These are phyloP conservation scores for Trichosanthes truncata DNA, from an alignment of 306 rosid genomes.

Conservation along the genomic window DNA sequence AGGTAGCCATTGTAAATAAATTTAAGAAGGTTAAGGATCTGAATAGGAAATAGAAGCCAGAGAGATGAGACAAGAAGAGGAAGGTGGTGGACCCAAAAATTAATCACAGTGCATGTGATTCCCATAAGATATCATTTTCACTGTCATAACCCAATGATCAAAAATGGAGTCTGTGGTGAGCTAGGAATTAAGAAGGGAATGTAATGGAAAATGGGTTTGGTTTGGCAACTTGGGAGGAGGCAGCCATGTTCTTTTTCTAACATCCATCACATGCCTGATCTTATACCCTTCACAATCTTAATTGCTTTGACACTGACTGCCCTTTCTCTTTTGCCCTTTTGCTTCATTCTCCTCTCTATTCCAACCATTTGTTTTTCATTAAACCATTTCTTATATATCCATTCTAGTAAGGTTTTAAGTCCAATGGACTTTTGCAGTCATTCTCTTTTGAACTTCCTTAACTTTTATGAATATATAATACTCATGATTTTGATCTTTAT, in stretches of 20 bases:
- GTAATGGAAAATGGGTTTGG: not conserved
- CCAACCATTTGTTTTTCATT: not conserved
- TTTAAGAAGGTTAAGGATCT: not conserved
- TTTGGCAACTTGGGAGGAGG: not conserved
- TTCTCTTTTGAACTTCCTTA: too few species aligned
- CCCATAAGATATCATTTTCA: conserved; percentile 5
- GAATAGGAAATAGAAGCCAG: not conserved
- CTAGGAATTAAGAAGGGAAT: not conserved
- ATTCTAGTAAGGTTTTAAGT: not conserved
- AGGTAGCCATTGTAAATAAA: not conserved
- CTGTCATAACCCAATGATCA: not conserved
- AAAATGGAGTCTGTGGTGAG: not conserved
- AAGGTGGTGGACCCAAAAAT: not conserved
- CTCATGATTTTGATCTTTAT: too few species aligned
- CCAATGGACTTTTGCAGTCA: not conserved
- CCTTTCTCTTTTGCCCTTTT: not conserved
- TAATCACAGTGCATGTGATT: not conserved
- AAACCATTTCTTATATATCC: not conserved
- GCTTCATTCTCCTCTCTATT: not conserved
- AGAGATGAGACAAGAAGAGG: not conserved
- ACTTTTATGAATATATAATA: too few species aligned
- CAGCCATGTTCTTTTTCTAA: not conserved
- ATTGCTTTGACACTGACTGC: not conserved
- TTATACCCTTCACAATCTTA: not conserved
- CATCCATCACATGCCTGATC: not conserved